Base-by-base conservation (phyloP, 257 asterid species). In the Solanum corneliomulleri region DNA sequence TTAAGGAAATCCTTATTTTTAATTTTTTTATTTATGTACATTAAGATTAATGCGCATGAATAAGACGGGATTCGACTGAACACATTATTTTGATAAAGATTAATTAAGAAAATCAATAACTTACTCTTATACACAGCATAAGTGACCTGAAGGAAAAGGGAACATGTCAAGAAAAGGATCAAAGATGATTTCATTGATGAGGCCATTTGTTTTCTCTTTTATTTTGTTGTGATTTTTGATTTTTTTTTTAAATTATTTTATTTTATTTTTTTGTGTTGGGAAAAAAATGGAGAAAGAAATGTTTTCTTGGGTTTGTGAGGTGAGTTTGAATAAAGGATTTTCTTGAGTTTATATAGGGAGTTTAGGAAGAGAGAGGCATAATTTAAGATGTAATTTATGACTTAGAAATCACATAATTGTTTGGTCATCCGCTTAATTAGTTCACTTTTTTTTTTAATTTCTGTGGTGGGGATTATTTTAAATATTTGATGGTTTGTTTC, bases 151-250 rank as follows among this genome's bases (percentile, higher is more conserved):
- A 91, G 47, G 85, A 89, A 84, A 44, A 93, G 92, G 66, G 91
- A 87, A 68, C 86, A 89, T 21, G 91, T 89, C 72, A 91, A 76
- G 90, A 89, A 89, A 81, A 92, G 70, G 85, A 91, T n/a, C 80
- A 92, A 86, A 4, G 90, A n/a, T 47, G 90, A 39, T 85, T 91
- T 92, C 82, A 89, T 86, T 77, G 98, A 88, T 84, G 92, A 89
- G 75, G 89, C 91, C 96, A 93, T 93, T 86, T 29, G 29, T 13
- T 75, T 75, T 27, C 56, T 88, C 10, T 41, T 75, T 41, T 12
- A 3, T 76, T 41, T 41, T 11, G 21, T 7, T 41, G 82, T 18
- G 64, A 56, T 56, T 20, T 20, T 56, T 75, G 3, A 39, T 31
- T 11, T 35, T 21, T 18, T 18, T 13, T 10, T 35, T 35, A 5